phyloP scores from a whole-genome alignment of 1,284 basidiomycete species.

The Cutaneotrichosporon sp. region DNA sequence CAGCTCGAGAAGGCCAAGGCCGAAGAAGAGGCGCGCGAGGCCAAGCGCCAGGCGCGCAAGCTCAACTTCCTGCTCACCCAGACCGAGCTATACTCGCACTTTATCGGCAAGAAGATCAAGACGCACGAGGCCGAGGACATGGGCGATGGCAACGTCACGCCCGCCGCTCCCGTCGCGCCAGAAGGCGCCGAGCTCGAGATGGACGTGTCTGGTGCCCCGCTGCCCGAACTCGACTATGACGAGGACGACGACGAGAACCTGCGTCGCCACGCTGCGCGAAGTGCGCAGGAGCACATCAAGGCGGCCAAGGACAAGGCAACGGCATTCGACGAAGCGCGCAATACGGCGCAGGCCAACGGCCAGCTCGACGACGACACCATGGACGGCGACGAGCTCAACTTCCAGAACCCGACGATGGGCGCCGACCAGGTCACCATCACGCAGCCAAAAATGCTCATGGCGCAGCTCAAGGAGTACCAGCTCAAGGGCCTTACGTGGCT shows the following conservation, averaged over 20 bases:
- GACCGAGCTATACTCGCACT: constrained; percentile 98
- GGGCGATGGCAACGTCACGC: constrained; percentile 45
- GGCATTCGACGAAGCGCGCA: constrained; percentile 76
- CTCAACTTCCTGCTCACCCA: constrained; percentile 99
- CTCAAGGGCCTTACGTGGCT: constrained; percentile 98
- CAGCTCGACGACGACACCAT: constrained; percentile 44
- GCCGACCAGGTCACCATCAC: constrained; percentile 77
- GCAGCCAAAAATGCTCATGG: constrained; percentile 95
- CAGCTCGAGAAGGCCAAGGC: constrained; percentile 81
- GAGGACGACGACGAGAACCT: constrained; percentile 90
- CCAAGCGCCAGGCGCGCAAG: constrained; percentile 90
- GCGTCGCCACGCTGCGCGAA: constrained; percentile 77
- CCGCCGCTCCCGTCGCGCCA: constrained; percentile 15
- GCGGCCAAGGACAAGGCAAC: constrained; percentile 74
- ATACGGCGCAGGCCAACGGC: constrained; percentile 52
- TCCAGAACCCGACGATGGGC: constrained; percentile 96
- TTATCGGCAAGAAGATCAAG: constrained; percentile 97
- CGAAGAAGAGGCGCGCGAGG: constrained; percentile 95
- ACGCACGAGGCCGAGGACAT: constrained; percentile 88
- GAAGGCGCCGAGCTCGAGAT: constrained; percentile 48
- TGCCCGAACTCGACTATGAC: constrained; percentile 88
- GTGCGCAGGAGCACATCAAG: constrained; percentile 83
- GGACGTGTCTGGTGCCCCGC: constrained; percentile 50
- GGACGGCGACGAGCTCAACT: constrained; percentile 90
- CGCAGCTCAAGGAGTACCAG: constrained; percentile 97